Evolutionary conservation across 1,284 basidiomycete species (phyloP).

Genomic region (Irpex sp.): DNA sequence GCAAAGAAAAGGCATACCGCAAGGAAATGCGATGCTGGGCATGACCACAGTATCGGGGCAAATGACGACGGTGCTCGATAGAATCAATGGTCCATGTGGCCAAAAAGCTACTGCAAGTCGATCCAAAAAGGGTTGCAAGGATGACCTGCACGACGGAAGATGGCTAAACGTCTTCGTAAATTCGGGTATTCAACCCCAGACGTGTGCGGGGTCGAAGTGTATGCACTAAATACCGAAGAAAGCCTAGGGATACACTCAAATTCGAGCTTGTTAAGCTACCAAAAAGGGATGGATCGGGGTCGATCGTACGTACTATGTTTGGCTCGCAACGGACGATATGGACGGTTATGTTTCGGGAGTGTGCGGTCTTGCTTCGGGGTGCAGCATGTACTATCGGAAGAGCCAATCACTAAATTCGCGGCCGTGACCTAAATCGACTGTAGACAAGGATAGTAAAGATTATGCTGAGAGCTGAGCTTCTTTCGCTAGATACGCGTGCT

Average conservation of each 20-base stretch:
- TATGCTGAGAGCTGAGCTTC: background rate
- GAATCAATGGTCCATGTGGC: background rate
- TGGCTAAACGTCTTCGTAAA: constrained; percentile 28
- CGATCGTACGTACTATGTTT: background rate
- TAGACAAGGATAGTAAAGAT: background rate
- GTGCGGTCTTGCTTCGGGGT: constrained; percentile 26
- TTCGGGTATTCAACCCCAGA: constrained; percentile 25
- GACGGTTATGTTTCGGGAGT: constrained; percentile 26
- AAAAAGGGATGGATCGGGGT: background rate
- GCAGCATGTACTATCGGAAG: background rate
- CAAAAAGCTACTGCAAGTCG: constrained; percentile 3
- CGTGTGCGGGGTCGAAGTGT: constrained; percentile 7
- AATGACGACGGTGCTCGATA: constrained; percentile 1
- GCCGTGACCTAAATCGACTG: background rate
- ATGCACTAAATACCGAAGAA: background rate
- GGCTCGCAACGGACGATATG: background rate
- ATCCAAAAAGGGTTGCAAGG: constrained; percentile 9
- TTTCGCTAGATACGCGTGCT: background rate
- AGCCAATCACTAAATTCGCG: background rate
- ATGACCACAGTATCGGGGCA: constrained; percentile 3
- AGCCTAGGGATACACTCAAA: background rate
- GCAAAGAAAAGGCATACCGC: background rate
- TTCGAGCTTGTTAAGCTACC: background rate
- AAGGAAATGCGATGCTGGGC: constrained; percentile 3
- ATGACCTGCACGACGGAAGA: constrained; percentile 12